Conservation (phyloP, 371 early-diverging fungal genomes). For the Lichtheimia corymbifera region DNA sequence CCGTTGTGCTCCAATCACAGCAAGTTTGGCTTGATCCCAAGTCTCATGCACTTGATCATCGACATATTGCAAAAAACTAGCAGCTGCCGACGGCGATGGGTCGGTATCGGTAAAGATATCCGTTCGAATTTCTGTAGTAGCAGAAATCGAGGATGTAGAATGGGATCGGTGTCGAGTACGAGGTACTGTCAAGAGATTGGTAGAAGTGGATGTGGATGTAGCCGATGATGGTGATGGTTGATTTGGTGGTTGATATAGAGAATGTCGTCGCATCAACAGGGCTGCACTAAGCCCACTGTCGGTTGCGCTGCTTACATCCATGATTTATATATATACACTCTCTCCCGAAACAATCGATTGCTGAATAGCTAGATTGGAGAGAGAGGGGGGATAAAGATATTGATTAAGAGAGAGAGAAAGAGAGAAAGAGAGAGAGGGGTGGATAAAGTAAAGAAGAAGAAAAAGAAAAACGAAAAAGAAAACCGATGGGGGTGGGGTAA, state of each 20-base stretch:
- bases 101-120: not conserved
- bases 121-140: not conserved
- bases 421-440: conserved; percentile 1
- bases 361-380: too few relatives aligned
- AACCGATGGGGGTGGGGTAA: not conserved
- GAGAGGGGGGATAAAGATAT: not conserved
- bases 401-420: not conserved
- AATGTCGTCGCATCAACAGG: conserved; percentile 10
- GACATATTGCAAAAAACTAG: conserved; percentile 35
- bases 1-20: conserved; percentile 58
- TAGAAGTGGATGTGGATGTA: not conserved
- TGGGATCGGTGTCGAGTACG: conserved; percentile 10
- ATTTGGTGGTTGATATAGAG: conserved; percentile 4
- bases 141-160: conserved; percentile 10
- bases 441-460: not conserved
- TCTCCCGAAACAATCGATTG: not conserved
- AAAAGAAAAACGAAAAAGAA: not conserved
- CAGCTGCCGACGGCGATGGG: conserved; percentile 1
- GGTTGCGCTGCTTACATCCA: conserved; percentile 10
- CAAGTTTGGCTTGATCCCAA: conserved; percentile 55
- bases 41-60: conserved; percentile 50
- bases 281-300: conserved; percentile 4
- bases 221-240: not conserved
- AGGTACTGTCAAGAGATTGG: not conserved
- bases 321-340: not conserved